Percentiles rank a stretch among this genome's conserved stretches.
Evolutionary conservation across 73 alveolate species (phyloP).

Genomic region (Tetrahymena borealis): DNA sequence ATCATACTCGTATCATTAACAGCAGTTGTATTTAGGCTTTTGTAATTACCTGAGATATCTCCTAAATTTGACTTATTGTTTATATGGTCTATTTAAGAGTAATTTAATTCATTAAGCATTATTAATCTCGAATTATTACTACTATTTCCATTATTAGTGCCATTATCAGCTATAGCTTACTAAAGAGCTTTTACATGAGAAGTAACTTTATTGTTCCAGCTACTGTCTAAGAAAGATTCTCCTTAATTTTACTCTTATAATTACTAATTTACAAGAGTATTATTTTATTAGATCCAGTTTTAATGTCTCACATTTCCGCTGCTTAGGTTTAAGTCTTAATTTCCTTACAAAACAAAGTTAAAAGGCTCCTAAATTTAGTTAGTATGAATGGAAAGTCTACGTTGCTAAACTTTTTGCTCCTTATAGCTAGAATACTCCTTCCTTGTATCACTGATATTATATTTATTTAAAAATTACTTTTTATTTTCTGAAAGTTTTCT

Average conservation of each 20-base stretch:
- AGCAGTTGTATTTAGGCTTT: not conserved
- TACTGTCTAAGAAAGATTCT: not conserved
- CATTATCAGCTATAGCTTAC: not conserved
- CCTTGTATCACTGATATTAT: not conserved
- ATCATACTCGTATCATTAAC: not conserved
- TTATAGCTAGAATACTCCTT: not conserved
- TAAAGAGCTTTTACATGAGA: not conserved
- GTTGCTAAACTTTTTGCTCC: not conserved
- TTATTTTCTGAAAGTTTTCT: not conserved
- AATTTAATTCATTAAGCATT: not conserved
- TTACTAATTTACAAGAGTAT: not conserved
- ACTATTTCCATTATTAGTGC: not conserved
- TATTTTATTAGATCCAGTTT: not conserved
- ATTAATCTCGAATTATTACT: not conserved
- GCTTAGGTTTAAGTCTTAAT: not conserved
- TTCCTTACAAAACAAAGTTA: not conserved
- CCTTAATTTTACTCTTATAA: not conserved
- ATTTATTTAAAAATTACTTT: not conserved
- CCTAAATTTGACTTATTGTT: not conserved
- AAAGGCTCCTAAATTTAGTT: not conserved
- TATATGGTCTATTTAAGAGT: not conserved
- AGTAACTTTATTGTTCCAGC: not conserved
- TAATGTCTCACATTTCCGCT: not conserved
- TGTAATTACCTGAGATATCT: not conserved
- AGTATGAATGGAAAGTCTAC: not conserved